phyloP scores from a whole-genome alignment of 805 yeast genomes.

The Metschnikowia drakensbergensis region DNA sequence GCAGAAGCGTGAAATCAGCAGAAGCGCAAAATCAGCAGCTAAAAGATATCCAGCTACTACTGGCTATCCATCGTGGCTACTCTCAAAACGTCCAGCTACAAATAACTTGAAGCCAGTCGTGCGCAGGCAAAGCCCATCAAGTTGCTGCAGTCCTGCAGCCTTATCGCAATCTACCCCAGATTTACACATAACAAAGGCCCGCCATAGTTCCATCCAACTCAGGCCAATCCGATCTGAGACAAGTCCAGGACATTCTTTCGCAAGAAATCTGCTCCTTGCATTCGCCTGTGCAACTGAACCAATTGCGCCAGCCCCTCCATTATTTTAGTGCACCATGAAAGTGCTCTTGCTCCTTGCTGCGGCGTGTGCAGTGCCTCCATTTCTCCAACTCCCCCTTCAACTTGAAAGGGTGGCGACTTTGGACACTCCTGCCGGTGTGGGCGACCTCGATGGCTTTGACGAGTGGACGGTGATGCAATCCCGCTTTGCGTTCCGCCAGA shows the following conservation, averaged over 20 bases:
- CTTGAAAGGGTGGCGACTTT: background rate
- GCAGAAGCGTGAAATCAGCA: too few relatives aligned
- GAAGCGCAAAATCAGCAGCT: too few relatives aligned
- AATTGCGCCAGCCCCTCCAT: background rate
- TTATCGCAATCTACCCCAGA: conserved; percentile 5
- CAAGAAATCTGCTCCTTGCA: background rate
- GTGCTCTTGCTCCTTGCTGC: background rate
- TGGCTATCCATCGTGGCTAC: too few relatives aligned
- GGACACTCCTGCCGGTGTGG: background rate
- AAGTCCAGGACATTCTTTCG: too few relatives aligned
- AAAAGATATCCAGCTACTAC: too few relatives aligned
- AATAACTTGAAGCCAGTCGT: too few relatives aligned
- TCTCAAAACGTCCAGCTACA: too few relatives aligned
- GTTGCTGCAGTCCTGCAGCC: background rate
- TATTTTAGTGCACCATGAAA: background rate
- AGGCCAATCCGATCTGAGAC: too few relatives aligned
- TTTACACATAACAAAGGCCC: background rate
- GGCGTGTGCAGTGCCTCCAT: background rate
- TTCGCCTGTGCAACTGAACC: background rate
- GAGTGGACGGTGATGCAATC: conserved; percentile 47
- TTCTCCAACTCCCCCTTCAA: background rate
- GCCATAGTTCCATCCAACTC: too few relatives aligned
- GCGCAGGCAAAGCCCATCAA: background rate
- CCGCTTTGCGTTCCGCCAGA: conserved; percentile 40
- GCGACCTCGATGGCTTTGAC: conserved; percentile 7